These are phyloP conservation scores for Tylopilus intermedius DNA, from an alignment of 768 basidiomycete species.

Conservation along the genomic window DNA sequence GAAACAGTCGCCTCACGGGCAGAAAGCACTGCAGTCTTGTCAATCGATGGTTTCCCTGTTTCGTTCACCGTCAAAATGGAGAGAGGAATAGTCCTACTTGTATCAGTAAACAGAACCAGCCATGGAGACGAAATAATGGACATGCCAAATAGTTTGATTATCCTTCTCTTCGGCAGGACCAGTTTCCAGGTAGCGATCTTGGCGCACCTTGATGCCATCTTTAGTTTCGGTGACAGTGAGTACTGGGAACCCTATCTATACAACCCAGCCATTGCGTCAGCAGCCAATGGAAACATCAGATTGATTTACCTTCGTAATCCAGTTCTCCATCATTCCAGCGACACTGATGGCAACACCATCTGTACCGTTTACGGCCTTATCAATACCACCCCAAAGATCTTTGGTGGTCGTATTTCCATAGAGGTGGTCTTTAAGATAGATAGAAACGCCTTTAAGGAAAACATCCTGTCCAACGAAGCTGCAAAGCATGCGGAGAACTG, in stretches of 20 bases:
- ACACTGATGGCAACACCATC: conserved; percentile 47
- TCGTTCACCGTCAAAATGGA: conserved; percentile 59
- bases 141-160: conserved; percentile 82
- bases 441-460: conserved; percentile 84
- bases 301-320: conserved; percentile 70
- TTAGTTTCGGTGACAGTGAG: conserved; percentile 76
- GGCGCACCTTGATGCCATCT: conserved; percentile 71
- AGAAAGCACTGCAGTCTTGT: conserved; percentile 60
- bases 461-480: conserved; percentile 83
- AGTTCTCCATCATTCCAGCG: conserved; percentile 80
- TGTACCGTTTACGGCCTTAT: conserved; percentile 55
- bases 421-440: conserved; percentile 85
- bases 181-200: conserved; percentile 89
- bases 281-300: neutral
- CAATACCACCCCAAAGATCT: conserved; percentile 86
- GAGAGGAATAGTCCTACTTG: conserved; percentile 72
- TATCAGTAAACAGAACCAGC: neutral
- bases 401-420: conserved; percentile 81
- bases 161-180: conserved; percentile 76
- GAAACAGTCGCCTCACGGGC: conserved; percentile 63
- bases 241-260: conserved; percentile 79
- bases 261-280: neutral
- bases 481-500: conserved; percentile 91
- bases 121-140: neutral
- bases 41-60: conserved; percentile 51